Evolutionary conservation across 495 filamentous ascomycete genomes (phyloP), one percentile per base, ranked within the genome.

Genomic region (Penicillium malachiteum): DNA sequence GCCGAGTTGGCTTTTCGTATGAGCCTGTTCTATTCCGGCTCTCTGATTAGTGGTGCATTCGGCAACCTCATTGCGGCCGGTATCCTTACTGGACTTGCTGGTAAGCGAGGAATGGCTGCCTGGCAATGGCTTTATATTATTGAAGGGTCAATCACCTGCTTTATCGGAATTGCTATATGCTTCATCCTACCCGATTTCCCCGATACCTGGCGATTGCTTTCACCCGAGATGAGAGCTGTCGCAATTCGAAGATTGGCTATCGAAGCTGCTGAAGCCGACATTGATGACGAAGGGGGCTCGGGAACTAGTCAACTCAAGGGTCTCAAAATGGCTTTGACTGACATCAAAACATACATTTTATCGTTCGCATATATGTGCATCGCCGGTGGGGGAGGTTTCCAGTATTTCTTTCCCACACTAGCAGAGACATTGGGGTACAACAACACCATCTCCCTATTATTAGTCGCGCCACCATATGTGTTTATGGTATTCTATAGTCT

Each of bases 21-120:
- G 63, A 77, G 76, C 45, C 73, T 84, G 44, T 87, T 87, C 66
- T 85, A 86, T 65, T 83, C 80, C 39, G 82, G 80, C 13, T 82
- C 84, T 3, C 73, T 84, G 13, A 66, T 86, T 13, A 75, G 70
- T 58, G 83, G 84, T 4, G 84, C 84, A 1, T 86, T 87, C 63
- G 82, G 82, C 9, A 82, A 82, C 5, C 65, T 86, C 12, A 72
- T 88, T 18, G 80, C 82, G 11, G 72, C 76, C 33, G 75, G 81
- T 7, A 74, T 80, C 39, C 58, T 77, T 10, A 47, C 59, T 14
- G 71, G 71, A 1, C 52, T 81, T 13, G 64, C 62, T 4, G 70
- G 69, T 14, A 51, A 62, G 4, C 62, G 60, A 11, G 75, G 76
- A 9, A 46, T 77, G 26, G 58, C 65, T 9, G 64, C 72, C 12